Evolutionary conservation across 495 filamentous ascomycete species (phyloP).

Genomic region (Geoglossum glabrum): DNA sequence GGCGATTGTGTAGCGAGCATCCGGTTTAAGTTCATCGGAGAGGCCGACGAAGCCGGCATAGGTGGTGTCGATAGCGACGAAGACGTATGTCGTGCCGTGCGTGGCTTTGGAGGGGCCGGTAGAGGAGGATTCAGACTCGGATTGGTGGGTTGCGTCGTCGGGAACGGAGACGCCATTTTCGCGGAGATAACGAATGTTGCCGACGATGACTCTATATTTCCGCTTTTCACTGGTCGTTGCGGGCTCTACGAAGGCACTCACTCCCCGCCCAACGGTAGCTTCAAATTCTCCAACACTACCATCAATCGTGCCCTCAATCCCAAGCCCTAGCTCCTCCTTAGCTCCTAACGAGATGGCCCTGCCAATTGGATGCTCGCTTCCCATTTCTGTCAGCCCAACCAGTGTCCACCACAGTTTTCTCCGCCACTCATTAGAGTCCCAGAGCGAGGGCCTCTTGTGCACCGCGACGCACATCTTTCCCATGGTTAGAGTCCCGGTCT

Average conservation of each 20-base stretch:
- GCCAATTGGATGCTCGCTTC: slow-evolving; percentile 87
- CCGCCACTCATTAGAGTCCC: slow-evolving; percentile 47
- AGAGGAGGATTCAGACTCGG: slow-evolving; percentile 8
- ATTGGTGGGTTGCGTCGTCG: slow-evolving; percentile 9
- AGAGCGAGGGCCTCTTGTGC: slow-evolving; percentile 40
- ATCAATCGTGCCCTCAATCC: slow-evolving; percentile 51
- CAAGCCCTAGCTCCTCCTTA: slow-evolving; percentile 50
- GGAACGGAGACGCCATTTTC: slow-evolving; percentile 50
- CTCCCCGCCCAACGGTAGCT: slow-evolving; percentile 65
- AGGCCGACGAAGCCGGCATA: slow-evolving; percentile 71
- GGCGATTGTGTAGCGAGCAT: slow-evolving; percentile 62
- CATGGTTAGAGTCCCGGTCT: slow-evolving; percentile 88
- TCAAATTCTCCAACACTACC: slow-evolving; percentile 72
- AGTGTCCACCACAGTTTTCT: slow-evolving; percentile 81
- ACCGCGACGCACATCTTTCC: slow-evolving; percentile 85
- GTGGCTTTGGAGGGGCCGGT: slow-evolving; percentile 14
- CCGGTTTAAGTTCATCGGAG: slow-evolving; percentile 75
- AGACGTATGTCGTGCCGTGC: slow-evolving; percentile 70
- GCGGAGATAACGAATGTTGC: slow-evolving; percentile 57
- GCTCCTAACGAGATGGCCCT: slow-evolving; percentile 60
- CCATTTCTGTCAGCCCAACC: slow-evolving; percentile 80
- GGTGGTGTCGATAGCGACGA: slow-evolving; percentile 61
- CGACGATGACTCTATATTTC: slow-evolving; percentile 62
- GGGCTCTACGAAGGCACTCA: slow-evolving; percentile 66
- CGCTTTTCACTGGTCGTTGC: slow-evolving; percentile 38